These are phyloP conservation scores for Lactifluus subvellereus DNA, from an alignment of 768 basidiomycete genomes.

Conservation along the genomic window DNA sequence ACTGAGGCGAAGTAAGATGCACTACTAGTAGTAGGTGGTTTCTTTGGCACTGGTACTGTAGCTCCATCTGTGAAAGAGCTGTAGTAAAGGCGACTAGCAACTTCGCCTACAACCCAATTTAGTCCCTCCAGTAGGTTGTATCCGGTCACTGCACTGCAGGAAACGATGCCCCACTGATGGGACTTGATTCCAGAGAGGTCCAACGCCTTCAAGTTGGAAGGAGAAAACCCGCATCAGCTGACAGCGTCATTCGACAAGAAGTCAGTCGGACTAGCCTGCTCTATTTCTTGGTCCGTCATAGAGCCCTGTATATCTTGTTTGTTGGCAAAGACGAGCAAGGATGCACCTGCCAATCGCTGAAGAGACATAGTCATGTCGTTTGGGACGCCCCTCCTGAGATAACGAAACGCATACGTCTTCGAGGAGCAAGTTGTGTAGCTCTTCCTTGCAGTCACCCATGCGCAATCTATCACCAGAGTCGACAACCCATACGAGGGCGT, in stretches of 20 bases:
- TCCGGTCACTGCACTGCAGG: conserved; percentile 92
- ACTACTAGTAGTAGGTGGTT: background rate
- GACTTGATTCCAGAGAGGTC: conserved; percentile 76
- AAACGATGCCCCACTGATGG: conserved; percentile 84
- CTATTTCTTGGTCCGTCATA: conserved; percentile 76
- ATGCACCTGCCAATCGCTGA: conserved; percentile 94
- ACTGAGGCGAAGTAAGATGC: background rate
- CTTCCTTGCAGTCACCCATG: conserved; percentile 83
- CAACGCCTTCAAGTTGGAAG: conserved; percentile 63
- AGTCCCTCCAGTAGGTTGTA: conserved; percentile 78
- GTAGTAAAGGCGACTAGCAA: conserved; percentile 85
- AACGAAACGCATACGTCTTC: conserved; percentile 65
- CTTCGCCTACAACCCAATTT: conserved; percentile 88
- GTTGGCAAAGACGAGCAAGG: conserved; percentile 92
- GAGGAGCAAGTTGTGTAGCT: conserved; percentile 76
- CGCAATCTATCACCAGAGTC: conserved; percentile 91
- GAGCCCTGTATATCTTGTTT: conserved; percentile 94
- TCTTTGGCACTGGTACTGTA: background rate
- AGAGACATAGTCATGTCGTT: conserved; percentile 1
- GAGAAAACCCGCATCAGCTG: conserved; percentile 3
- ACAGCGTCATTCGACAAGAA: conserved; percentile 4
- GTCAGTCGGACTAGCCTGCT: conserved; percentile 51
- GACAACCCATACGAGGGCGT: conserved; percentile 97
- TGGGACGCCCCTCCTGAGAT: background rate
- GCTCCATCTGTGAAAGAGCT: conserved; percentile 35